These are phyloP conservation scores for Mortierella claussenii DNA, from an alignment of 192 early-diverging fungal genomes.

Conservation along the genomic window DNA sequence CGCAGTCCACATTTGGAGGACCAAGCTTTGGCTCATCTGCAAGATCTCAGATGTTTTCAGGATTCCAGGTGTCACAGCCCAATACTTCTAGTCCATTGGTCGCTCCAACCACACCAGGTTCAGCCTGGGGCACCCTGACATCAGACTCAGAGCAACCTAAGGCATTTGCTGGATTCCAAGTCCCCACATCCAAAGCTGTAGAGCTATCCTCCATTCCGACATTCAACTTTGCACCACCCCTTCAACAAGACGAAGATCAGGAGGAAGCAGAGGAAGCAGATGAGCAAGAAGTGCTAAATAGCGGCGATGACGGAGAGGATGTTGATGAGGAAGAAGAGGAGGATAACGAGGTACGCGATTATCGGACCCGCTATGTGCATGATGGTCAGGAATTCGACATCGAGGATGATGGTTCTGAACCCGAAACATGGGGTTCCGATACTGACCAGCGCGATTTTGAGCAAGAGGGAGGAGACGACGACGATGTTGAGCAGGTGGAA, in stretches of 20 bases:
- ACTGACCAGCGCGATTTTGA: constrained; percentile 46
- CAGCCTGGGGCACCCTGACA: not conserved
- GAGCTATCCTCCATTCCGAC: not conserved
- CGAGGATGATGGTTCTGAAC: constrained; percentile 32
- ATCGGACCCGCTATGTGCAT: constrained; percentile 22
- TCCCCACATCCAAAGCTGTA: constrained; percentile 7
- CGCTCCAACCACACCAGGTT: not conserved
- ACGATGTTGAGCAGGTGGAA: constrained; percentile 22
- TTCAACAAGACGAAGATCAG: not conserved
- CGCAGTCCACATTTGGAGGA: not conserved
- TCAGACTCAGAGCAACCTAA: not conserved
- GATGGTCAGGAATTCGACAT: constrained; percentile 39
- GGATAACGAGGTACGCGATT: constrained; percentile 1
- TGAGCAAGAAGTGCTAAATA: constrained; percentile 11
- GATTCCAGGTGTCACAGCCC: constrained; percentile 4
- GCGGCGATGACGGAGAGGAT: constrained; percentile 1
- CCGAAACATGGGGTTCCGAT: constrained; percentile 45
- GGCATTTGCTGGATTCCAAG: constrained; percentile 21
- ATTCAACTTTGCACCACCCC: not conserved
- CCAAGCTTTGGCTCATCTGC: not conserved
- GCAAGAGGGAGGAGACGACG: constrained; percentile 17
- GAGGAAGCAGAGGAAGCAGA: constrained; percentile 11
- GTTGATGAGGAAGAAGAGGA: constrained; percentile 9
- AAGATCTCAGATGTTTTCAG: not conserved
- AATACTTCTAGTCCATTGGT: not conserved